A percentile compares a stretch with the other conserved stretches of the same genome.
phyloP scores from a whole-genome alignment of 2,329 filamentous ascomycete species.

The Pestalotiopsis sp. region DNA sequence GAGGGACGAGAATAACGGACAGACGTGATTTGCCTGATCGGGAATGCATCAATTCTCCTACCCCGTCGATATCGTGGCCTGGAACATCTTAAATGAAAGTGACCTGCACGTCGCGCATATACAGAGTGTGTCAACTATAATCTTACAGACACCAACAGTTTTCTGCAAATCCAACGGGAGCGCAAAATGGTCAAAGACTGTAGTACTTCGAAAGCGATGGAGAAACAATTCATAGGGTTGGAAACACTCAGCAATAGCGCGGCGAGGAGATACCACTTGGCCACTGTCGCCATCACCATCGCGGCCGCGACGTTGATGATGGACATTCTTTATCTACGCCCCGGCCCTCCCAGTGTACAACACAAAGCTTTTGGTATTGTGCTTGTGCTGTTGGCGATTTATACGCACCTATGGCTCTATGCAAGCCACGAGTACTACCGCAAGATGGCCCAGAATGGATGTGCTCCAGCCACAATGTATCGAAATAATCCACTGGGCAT shows the following conservation, averaged over 20 bases:
- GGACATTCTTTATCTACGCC: conserved; percentile 18
- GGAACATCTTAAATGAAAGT: too few species aligned
- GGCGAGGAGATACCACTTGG: conserved; percentile 21
- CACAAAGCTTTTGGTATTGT: conserved; percentile 14
- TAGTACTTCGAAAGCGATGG: too few species aligned
- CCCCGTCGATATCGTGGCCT: too few species aligned
- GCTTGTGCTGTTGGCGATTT: conserved; percentile 16
- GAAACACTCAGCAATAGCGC: not conserved
- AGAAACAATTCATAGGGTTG: not conserved
- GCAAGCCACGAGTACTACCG: conserved; percentile 20
- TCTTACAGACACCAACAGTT: too few species aligned
- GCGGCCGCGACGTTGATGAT: conserved; percentile 13
- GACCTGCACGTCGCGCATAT: too few species aligned
- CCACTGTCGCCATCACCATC: conserved; percentile 3
- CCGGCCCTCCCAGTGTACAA: conserved; percentile 3
- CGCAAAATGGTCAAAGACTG: too few species aligned
- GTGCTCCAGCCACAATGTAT: conserved; percentile 21
- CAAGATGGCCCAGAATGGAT: conserved; percentile 20
- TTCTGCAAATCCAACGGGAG: too few species aligned
- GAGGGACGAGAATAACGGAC: too few species aligned
- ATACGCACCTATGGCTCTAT: conserved; percentile 22
- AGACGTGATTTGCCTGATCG: too few species aligned
- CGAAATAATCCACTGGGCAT: conserved; percentile 26
- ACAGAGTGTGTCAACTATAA: too few species aligned
- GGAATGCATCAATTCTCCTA: too few species aligned